phyloP scores from a whole-genome alignment of 2,329 filamentous ascomycete genomes.

The Cyanodermella asteris region DNA sequence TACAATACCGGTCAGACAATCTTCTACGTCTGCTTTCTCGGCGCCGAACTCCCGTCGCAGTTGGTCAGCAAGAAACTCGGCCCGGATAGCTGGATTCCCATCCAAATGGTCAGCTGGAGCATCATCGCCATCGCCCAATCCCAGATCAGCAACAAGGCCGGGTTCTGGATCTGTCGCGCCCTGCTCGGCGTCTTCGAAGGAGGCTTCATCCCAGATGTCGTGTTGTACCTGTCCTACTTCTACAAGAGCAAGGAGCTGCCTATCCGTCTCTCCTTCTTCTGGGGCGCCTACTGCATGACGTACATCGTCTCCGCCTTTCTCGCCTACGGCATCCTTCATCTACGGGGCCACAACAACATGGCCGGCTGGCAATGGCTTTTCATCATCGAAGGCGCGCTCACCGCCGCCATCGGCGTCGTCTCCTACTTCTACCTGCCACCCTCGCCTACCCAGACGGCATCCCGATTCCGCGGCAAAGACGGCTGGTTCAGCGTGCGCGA shows the following conservation, averaged over 20 bases:
- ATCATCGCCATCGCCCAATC: slow-evolving; percentile 21
- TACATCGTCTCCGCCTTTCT: slow-evolving; percentile 25
- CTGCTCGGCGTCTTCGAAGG: slow-evolving; percentile 29
- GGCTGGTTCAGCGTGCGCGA: slow-evolving; percentile 48
- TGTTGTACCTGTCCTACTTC: slow-evolving; percentile 47
- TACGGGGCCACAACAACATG: slow-evolving; percentile 15
- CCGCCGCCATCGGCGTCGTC: slow-evolving; percentile 30
- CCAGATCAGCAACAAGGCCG: slow-evolving; percentile 19
- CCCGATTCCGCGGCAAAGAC: slow-evolving; percentile 14
- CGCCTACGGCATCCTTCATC: slow-evolving; percentile 20
- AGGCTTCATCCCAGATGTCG: slow-evolving; percentile 27
- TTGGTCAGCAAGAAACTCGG: slow-evolving; percentile 36
- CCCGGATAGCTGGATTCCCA: slow-evolving; percentile 37
- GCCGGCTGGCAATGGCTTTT: slow-evolving; percentile 24
- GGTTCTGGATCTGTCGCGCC: slow-evolving; percentile 21
- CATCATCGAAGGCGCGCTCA: slow-evolving; percentile 24
- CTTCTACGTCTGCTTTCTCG: slow-evolving; percentile 30
- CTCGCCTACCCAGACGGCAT: slow-evolving; percentile 41
- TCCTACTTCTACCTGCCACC: slow-evolving; percentile 37
- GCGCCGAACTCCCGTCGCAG: slow-evolving; percentile 38
- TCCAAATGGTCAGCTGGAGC: slow-evolving; percentile 35
- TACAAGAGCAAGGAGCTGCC: slow-evolving; percentile 52
- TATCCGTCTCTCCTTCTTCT: slow-evolving; percentile 45
- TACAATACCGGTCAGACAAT: slow-evolving; percentile 28
- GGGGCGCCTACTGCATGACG: slow-evolving; percentile 36